These are phyloP conservation scores for Gnomoniopsis smithogilvyi DNA, from an alignment of 2,329 filamentous ascomycete species.

Conservation along the genomic window DNA sequence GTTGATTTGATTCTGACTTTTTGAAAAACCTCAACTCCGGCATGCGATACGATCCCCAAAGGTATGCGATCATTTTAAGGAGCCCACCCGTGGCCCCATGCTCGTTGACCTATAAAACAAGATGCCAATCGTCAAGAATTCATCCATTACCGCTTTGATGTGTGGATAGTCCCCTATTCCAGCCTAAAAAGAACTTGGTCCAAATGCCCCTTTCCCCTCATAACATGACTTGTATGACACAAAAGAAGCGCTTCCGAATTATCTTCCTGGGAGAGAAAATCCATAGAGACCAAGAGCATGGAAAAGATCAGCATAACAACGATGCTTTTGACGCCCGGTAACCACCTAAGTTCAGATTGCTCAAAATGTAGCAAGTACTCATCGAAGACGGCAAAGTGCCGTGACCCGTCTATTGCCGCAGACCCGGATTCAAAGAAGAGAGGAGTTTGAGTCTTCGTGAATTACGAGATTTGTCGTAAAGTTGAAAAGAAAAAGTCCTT, in stretches of 20 bases:
- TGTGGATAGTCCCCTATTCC: background rate
- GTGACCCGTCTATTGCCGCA: background rate
- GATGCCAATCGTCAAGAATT: slow-evolving; percentile 9
- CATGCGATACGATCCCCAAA: background rate
- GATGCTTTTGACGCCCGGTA: slow-evolving; percentile 8
- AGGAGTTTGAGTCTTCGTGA: slow-evolving; percentile 4
- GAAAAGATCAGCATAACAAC: slow-evolving; percentile 1
- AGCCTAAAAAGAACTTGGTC: background rate
- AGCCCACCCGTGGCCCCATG: slow-evolving; percentile 8
- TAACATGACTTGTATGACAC: background rate
- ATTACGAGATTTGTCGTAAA: slow-evolving; percentile 1
- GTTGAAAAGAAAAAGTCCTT: background rate
- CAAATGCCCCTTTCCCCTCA: background rate
- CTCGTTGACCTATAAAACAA: slow-evolving; percentile 2
- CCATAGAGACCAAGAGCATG: background rate
- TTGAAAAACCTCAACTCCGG: slow-evolving; percentile 13
- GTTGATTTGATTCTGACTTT: slow-evolving; percentile 2
- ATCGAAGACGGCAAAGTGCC: background rate
- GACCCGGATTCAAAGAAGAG: slow-evolving; percentile 4
- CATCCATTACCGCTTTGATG: slow-evolving; percentile 7
- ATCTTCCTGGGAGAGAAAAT: background rate
- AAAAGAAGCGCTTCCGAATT: background rate
- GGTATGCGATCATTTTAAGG: slow-evolving; percentile 2
- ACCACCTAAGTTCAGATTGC: background rate
- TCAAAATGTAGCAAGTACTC: background rate